These are phyloP conservation scores for Apiospora arundinis DNA, from an alignment of 2,329 filamentous ascomycete species.

Conservation along the genomic window DNA sequence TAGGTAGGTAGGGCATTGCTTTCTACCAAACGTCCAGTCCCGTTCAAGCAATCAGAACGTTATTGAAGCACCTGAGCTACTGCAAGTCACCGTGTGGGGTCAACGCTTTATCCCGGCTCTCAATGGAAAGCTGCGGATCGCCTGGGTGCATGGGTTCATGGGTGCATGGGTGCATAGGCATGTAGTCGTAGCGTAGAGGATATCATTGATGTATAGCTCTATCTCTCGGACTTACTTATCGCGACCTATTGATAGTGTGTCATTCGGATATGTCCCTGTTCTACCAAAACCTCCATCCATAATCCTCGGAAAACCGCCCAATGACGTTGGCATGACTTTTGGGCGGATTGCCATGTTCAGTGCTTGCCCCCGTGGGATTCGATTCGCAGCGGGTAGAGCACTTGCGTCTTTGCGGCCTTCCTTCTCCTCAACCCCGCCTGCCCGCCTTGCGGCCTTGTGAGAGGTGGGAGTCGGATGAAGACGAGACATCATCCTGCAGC, in stretches of 20 bases:
- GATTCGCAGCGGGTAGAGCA: neutral
- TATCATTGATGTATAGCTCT: too few relatives aligned
- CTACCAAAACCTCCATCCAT: too few relatives aligned
- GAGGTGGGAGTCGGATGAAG: neutral
- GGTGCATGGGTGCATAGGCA: too few relatives aligned
- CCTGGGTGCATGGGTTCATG: too few relatives aligned
- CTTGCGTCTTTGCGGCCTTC: neutral
- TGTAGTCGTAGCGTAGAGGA: too few relatives aligned
- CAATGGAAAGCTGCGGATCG: conserved; percentile 11
- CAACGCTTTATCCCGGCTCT: conserved; percentile 14
- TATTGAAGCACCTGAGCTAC: conserved; percentile 17
- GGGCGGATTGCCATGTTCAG: neutral
- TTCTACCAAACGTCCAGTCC: neutral
- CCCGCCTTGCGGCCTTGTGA: neutral
- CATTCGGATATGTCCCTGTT: conserved; percentile 10
- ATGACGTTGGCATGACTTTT: neutral
- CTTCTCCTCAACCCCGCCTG: neutral
- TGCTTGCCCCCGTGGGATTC: neutral
- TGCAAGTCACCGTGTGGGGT: conserved; percentile 11
- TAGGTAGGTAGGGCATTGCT: neutral
- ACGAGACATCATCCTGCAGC: conserved; percentile 18
- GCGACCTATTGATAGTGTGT: neutral
- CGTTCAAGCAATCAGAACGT: conserved; percentile 1
- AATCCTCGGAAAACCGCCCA: neutral
- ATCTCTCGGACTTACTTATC: neutral